Conservation (phyloP, 495 filamentous ascomycete species). For the Peziza echinospora region DNA sequence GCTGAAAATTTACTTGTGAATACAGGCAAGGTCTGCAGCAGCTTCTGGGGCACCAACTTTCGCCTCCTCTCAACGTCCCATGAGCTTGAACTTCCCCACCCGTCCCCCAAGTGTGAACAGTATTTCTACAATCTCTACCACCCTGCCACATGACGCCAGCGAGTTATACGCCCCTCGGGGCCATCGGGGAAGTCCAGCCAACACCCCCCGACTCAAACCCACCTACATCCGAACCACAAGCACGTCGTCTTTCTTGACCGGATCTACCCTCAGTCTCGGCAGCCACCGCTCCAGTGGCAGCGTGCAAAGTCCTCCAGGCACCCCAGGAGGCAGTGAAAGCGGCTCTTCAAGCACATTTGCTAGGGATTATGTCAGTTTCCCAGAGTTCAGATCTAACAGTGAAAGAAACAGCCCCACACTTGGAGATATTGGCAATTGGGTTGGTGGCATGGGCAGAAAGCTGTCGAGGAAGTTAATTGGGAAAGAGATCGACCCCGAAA, state of each 20-base stretch:
- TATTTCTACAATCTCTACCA: neutral
- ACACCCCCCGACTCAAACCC: neutral
- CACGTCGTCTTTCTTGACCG: neutral
- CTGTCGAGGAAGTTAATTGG: neutral
- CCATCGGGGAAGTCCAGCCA: too few relatives aligned
- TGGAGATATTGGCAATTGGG: neutral
- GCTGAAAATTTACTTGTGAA: too few relatives aligned
- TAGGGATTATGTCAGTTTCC: neutral
- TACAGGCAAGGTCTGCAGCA: too few relatives aligned
- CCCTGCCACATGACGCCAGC: neutral
- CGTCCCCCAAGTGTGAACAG: neutral
- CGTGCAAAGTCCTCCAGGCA: neutral
- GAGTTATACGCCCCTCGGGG: neutral
- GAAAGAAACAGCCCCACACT: neutral
- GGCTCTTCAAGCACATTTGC: neutral
- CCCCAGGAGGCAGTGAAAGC: neutral
- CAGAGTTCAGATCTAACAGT: neutral
- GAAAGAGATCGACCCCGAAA: neutral
- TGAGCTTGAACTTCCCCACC: neutral
- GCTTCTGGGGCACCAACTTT: neutral
- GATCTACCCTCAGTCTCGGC: neutral
- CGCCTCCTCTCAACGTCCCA: neutral
- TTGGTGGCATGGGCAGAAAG: neutral
- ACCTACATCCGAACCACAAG: neutral
- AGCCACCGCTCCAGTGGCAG: neutral